Conservation (phyloP, 176 grass and related monocot genomes). For the Chrysopogon serrulatus region DNA sequence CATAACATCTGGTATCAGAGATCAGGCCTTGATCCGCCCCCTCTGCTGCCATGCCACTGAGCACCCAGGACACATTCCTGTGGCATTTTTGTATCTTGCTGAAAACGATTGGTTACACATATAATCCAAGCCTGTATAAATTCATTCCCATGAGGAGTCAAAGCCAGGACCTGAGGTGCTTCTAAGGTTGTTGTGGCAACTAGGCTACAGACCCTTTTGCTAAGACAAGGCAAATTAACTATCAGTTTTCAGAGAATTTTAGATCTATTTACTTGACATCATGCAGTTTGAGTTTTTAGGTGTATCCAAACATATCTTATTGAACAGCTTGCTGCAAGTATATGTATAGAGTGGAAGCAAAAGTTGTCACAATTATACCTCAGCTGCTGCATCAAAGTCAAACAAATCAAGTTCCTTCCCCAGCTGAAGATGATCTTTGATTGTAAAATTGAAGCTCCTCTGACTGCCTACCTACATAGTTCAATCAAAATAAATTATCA, state of each 20-base stretch:
- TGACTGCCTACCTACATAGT: slow-evolving; percentile 65
- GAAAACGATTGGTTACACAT: neutral
- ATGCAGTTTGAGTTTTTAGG: neutral
- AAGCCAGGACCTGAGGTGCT: neutral
- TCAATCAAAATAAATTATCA: slow-evolving; percentile 24
- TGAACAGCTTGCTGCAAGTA: slow-evolving; percentile 4
- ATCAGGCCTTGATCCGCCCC: too few species aligned
- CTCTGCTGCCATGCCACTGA: too few species aligned
- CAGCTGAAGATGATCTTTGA: slow-evolving; percentile 89
- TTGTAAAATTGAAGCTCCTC: slow-evolving; percentile 68
- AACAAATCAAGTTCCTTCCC: slow-evolving; percentile 94
- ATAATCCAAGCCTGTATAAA: neutral
- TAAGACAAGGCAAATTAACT: neutral
- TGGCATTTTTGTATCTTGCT: neutral
- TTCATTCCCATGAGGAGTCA: neutral
- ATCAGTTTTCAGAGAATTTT: neutral
- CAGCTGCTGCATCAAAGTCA: slow-evolving; percentile 93
- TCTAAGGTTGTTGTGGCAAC: neutral
- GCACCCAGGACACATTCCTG: neutral
- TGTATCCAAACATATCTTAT: neutral
- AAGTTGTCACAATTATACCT: slow-evolving; percentile 46
- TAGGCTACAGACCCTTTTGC: neutral
- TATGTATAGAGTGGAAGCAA: neutral
- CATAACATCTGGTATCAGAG: too few species aligned
- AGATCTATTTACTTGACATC: neutral